A percentile compares a stretch with the other conserved stretches of the same genome.
phyloP scores from a whole-genome alignment of 768 basidiomycete species.

The Pulveroboletus sp. region DNA sequence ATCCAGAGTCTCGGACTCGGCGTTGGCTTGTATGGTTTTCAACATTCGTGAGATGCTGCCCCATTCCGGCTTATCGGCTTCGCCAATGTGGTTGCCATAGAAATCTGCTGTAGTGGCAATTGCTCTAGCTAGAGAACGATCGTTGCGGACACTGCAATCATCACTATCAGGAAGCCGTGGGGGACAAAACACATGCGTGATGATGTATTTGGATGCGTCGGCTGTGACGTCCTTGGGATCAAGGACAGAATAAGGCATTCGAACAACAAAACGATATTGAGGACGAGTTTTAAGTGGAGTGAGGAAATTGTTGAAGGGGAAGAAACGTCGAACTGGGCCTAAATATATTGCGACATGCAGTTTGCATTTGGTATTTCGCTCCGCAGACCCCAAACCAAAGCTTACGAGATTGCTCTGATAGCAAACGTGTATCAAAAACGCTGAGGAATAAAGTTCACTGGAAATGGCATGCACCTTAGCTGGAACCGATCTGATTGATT shows the following conservation, averaged over 20 bases:
- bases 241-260: not conserved
- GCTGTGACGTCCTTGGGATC: not conserved
- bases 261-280: not conserved
- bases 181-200: slow-evolving; percentile 43
- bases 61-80: not conserved
- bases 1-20: slow-evolving; percentile 3
- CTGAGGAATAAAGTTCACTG: too few relatives aligned
- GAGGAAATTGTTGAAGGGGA: too few relatives aligned
- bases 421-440: too few relatives aligned
- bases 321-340: not conserved
- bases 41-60: slow-evolving; percentile 26
- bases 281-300: not conserved
- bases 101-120: slow-evolving; percentile 17
- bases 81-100: not conserved
- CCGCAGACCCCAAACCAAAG: too few relatives aligned
- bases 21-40: slow-evolving; percentile 4
- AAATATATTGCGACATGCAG: too few relatives aligned
- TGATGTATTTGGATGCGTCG: slow-evolving; percentile 21
- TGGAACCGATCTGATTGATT: too few relatives aligned
- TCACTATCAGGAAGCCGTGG: slow-evolving; percentile 35
- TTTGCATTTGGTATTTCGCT: too few relatives aligned
- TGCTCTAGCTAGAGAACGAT: slow-evolving; percentile 24
- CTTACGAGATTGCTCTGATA: too few relatives aligned
- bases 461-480: too few relatives aligned
- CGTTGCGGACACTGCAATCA: slow-evolving; percentile 23